Evolutionary conservation across 225 moss, liverwort and hornwort genomes (phyloP), one percentile per base, ranked within the genome.

Genomic region (Pseudisothecium myosuroides): DNA sequence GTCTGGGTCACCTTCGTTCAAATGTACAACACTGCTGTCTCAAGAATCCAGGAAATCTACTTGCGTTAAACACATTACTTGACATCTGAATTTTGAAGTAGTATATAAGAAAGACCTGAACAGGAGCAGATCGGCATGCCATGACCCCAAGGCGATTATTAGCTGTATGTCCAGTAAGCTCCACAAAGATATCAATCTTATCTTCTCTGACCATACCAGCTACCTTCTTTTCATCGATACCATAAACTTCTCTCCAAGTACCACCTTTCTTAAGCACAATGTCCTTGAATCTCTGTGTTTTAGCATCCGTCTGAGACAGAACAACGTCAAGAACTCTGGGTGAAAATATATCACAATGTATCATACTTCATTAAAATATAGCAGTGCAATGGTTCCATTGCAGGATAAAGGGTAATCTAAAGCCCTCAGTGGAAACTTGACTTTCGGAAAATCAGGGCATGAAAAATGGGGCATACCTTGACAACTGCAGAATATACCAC

Each of bases 101-200:
- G 41, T 11, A 47, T 19, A 56, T 55, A 85, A 32, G 80, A n/a
- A n/a, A n/a, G 65, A 99, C 98, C 96, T 99, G 99, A 87, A 99
- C 95, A 90, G 99, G 99, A 83, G 99, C 95, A 90, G 99, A 96
- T 90, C 95, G 95, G 87, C 97, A 99, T 56, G 99, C 99, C 99
- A 97, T 99, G 72, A 97, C 97, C 82, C 99, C 99, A 88, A 99
- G 95, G 84, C 96, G 95, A 88, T 99, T 99, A 79, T 99, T 99
- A 84, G 99, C 99, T 43, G 99, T 99, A 91, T 99, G 99, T 45
- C 99, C 99, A 58, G 99, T 97, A 88, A 99, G 96, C 93, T 99
- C 99, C 86, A 99, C 93, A 23, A 99, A 94, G 84, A 99, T 99
- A 89, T 99, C 99, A 76, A 99, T 84, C 93, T 95, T 95, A 87